A percentile compares a stretch with the other conserved stretches of the same genome.
phyloP scores from a whole-genome alignment of 179 eudicot genomes.

The Beta lomatogona region DNA sequence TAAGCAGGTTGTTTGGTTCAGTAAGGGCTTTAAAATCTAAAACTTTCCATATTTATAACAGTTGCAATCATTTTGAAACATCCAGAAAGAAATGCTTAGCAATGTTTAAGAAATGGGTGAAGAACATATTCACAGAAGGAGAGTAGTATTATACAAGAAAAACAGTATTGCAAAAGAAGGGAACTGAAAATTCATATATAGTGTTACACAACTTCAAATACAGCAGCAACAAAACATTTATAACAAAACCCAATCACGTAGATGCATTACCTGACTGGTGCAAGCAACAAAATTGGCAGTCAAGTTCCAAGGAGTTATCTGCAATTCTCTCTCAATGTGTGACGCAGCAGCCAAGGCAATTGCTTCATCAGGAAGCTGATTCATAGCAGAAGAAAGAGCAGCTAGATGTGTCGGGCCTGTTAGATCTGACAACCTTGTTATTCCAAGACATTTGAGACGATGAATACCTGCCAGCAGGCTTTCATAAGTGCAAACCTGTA shows the following conservation, averaged over 20 bases:
- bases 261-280: conserved; percentile 70
- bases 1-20: no score
- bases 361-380: conserved; percentile 96
- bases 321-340: conserved; percentile 95
- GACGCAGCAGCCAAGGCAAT: conserved; percentile 97
- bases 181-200: background rate
- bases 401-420: conserved; percentile 61
- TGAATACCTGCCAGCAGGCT: conserved; percentile 94
- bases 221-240: background rate
- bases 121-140: background rate
- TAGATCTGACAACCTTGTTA: conserved; percentile 70
- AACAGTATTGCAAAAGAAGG: background rate
- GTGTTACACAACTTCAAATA: background rate
- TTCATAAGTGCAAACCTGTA: conserved; percentile 88
- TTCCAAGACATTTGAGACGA: conserved; percentile 92
- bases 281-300: conserved; percentile 95
- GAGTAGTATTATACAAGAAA: background rate
- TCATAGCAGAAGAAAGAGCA: conserved; percentile 90
- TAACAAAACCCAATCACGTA: background rate
- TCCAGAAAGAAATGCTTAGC: background rate
- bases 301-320: conserved; percentile 97
- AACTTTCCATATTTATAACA: no score
- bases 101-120: background rate
- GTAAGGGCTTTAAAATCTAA: no score
- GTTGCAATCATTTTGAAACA: background rate